Conservation (phyloP, 2,329 filamentous ascomycete genomes). For the Colletotrichum magnum region DNA sequence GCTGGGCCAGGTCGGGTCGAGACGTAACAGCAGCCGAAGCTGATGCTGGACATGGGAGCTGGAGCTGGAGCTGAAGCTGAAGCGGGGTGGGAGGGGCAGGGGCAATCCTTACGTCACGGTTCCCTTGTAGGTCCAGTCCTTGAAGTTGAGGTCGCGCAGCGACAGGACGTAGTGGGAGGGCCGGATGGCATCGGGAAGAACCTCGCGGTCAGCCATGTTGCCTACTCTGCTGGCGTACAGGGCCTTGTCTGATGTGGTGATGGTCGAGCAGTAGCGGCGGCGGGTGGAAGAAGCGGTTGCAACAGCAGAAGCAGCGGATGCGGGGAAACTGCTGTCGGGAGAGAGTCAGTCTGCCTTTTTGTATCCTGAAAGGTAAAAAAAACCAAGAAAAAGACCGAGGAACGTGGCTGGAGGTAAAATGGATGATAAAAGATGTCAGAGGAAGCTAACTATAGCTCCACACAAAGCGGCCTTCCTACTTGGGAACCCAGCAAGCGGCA, state of each 20-base stretch:
- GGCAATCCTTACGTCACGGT: conserved; percentile 69
- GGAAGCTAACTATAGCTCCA: conserved; percentile 33
- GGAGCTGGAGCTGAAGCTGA: conserved; percentile 12
- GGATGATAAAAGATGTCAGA: conserved; percentile 9
- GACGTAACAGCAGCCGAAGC: no score
- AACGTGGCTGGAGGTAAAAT: conserved; percentile 3
- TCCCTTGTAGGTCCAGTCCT: conserved; percentile 83
- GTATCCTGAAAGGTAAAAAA: not conserved
- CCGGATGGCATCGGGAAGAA: conserved; percentile 77
- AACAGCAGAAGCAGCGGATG: not conserved
- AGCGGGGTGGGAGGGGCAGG: conserved; percentile 24
- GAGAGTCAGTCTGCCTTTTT: conserved; percentile 23
- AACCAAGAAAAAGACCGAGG: conserved; percentile 3
- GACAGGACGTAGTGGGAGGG: conserved; percentile 89
- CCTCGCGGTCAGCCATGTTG: conserved; percentile 72
- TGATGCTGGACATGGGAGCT: not conserved
- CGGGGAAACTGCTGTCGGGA: conserved; percentile 26
- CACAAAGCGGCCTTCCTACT: conserved; percentile 38
- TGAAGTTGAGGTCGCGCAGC: conserved; percentile 85
- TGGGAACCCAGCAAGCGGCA: conserved; percentile 28
- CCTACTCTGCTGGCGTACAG: conserved; percentile 44
- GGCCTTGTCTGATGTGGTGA: conserved; percentile 44
- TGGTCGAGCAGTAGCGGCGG: conserved; percentile 44
- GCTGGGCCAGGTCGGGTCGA: not conserved
- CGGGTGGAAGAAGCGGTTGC: not conserved